Conservation (phyloP, 2,329 filamentous ascomycete species). For the Cytospora piceae region DNA sequence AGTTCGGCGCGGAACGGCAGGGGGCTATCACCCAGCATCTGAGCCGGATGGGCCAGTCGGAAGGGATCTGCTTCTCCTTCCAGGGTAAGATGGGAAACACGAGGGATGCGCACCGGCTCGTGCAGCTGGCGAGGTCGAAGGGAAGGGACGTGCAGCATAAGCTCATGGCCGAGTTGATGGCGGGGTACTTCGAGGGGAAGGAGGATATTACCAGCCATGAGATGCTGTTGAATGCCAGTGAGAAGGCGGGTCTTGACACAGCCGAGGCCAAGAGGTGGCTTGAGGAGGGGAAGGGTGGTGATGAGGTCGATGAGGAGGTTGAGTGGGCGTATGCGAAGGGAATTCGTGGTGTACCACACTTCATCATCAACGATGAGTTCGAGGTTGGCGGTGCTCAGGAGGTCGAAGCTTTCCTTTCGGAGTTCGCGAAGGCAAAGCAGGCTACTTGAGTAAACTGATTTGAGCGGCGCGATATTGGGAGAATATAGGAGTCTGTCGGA, state of each 20-base stretch:
- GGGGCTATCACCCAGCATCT: conserved; percentile 62
- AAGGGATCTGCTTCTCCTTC: conserved; percentile 76
- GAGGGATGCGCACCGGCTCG: conserved; percentile 75
- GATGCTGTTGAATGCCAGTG: conserved; percentile 56
- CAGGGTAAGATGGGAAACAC: conserved; percentile 75
- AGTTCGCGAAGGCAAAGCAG: conserved; percentile 60
- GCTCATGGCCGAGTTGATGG: conserved; percentile 67
- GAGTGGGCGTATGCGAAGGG: conserved; percentile 53
- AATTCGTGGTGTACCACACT: conserved; percentile 73
- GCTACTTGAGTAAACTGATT: conserved; percentile 30
- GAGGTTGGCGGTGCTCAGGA: conserved; percentile 75
- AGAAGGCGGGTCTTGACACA: conserved; percentile 56
- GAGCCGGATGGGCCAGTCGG: conserved; percentile 58
- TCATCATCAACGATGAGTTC: conserved; percentile 70
- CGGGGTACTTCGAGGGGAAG: conserved; percentile 66
- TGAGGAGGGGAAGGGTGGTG: conserved; percentile 56
- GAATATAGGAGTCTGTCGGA: neutral
- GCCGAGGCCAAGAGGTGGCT: conserved; percentile 59
- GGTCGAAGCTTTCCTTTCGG: conserved; percentile 64
- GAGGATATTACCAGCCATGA: conserved; percentile 64
- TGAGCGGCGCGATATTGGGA: neutral
- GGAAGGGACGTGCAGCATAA: conserved; percentile 54
- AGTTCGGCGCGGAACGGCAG: conserved; percentile 68
- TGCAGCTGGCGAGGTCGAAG: conserved; percentile 67
- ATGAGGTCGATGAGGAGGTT: conserved; percentile 61